Conservation (phyloP, 129 eudicot genomes). For the Escallonia herrerae region DNA sequence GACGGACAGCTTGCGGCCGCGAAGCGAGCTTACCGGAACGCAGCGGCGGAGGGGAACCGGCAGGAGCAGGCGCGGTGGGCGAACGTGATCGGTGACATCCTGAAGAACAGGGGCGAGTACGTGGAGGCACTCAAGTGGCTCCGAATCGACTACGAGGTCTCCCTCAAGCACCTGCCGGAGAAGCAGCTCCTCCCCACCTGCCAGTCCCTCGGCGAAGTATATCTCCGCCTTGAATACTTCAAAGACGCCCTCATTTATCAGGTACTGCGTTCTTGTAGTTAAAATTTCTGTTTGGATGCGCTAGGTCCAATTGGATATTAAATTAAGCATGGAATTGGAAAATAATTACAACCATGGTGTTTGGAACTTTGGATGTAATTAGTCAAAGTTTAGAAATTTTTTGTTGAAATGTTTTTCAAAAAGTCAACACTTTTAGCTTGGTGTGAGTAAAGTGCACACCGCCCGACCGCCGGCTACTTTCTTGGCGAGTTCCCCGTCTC, state of each 20-base stretch:
- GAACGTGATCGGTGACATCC: slow-evolving; percentile 75
- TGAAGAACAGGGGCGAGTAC: slow-evolving; percentile 78
- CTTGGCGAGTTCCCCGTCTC: no score
- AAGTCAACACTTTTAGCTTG: no score
- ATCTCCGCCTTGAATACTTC: slow-evolving; percentile 55
- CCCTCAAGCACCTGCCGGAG: slow-evolving; percentile 44
- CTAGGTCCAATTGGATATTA: no score
- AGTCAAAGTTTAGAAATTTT: no score
- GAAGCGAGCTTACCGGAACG: slow-evolving; percentile 50
- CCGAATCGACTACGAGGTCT: slow-evolving; percentile 77
- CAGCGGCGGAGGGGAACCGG: slow-evolving; percentile 58
- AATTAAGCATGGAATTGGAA: no score
- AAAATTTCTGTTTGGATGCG: no score
- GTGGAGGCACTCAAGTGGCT: slow-evolving; percentile 81
- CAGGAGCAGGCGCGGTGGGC: slow-evolving; percentile 95
- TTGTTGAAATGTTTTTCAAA: no score
- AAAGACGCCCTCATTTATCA: slow-evolving; percentile 66
- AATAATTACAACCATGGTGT: no score
- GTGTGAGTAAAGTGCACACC: no score
- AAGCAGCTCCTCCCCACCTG: slow-evolving; percentile 86
- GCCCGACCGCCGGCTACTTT: no score
- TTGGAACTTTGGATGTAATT: no score
- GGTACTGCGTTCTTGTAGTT: slow-evolving; percentile 24
- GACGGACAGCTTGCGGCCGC: slow-evolving; percentile 48
- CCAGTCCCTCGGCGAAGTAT: slow-evolving; percentile 84